Evolutionary conservation across 306 rosid species (phyloP), one percentile per base, ranked within the genome.

Genomic region (Mimosa bimucronata): DNA sequence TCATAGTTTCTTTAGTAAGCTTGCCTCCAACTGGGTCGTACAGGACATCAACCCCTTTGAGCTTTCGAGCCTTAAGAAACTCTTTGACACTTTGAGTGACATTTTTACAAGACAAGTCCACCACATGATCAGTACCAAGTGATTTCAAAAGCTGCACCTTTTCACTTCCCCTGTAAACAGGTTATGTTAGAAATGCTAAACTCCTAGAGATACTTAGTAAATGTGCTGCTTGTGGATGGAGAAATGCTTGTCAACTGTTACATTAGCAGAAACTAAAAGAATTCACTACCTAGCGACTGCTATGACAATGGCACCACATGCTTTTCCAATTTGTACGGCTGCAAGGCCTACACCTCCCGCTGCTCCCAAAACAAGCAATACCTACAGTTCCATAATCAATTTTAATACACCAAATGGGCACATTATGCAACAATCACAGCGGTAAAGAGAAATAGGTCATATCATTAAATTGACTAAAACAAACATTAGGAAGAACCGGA

Each of bases 1-100:
- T 88, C 91, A 92, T 53, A 10, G 87, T 65, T 75, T 92, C 98
- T 90, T 90, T 91, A 0, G 89, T 81, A 74, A 90, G 87, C 89
- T 93, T 90, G 77, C 99, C 99, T 77, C 98, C 99, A 19, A 95
- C 99, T 0, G 99, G 98, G 72, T 95, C 99, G 83, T 92, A 95
- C 83, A 95, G 79, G 76, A 95, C 98, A 79, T 95, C 98, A 44
- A 95, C 80, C 82, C 98, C 99, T 88, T 90, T 89, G 61, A 90
- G 99, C 76, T 79, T 93, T 86, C 86, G 89, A 52, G 86, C 52
- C 84, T 82, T 86, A 66, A 95, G 90, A 81, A 95, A 92, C 76
- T 75, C 89, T 83, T 85, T 91, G 80, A 91, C 92, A 83, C 89
- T 93, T 70, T 83, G 87, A 37, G 85, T 95, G 68, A 95, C 80